These are phyloP conservation scores for Candida neerlandica DNA, from an alignment of 1,139 yeast species.

Conservation along the genomic window DNA sequence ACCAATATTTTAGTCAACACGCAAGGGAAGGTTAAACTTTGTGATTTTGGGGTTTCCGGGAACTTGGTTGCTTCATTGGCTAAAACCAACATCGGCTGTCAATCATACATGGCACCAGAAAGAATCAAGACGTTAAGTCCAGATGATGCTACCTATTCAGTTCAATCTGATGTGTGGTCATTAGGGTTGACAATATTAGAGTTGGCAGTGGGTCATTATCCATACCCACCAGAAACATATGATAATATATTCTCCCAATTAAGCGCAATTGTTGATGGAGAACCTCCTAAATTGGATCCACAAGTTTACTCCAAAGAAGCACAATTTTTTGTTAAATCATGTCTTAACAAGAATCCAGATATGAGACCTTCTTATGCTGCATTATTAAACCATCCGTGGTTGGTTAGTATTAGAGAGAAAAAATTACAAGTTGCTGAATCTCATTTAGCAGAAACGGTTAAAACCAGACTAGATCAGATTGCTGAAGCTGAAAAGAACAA, in stretches of 20 bases:
- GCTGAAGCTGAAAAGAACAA: constrained; percentile 26
- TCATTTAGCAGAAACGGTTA: constrained; percentile 45
- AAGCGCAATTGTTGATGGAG: constrained; percentile 95
- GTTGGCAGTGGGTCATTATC: constrained; percentile 88
- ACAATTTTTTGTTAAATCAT: constrained; percentile 73
- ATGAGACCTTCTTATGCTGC: constrained; percentile 81
- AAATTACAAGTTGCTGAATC: constrained; percentile 24
- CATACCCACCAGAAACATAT: constrained; percentile 93
- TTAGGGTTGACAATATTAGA: constrained; percentile 87
- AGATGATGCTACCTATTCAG: constrained; percentile 83
- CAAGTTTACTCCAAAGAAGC: constrained; percentile 72
- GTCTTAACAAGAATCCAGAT: constrained; percentile 80
- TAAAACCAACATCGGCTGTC: constrained; percentile 96
- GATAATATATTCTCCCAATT: constrained; percentile 89
- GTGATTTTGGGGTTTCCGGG: constrained; percentile 97
- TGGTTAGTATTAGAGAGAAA: constrained; percentile 49
- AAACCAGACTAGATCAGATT: constrained; percentile 33
- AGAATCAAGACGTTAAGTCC: constrained; percentile 65
- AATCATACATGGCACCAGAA: constrained; percentile 99
- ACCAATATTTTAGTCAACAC: constrained; percentile 86
- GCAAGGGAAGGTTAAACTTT: constrained; percentile 82
- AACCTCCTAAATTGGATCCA: constrained; percentile 72
- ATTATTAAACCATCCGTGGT: constrained; percentile 82
- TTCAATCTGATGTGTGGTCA: constrained; percentile 96
- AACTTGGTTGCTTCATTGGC: constrained; percentile 95